Conservation (phyloP, 148 eudicot genomes). For the Selenicereus undatus region DNA sequence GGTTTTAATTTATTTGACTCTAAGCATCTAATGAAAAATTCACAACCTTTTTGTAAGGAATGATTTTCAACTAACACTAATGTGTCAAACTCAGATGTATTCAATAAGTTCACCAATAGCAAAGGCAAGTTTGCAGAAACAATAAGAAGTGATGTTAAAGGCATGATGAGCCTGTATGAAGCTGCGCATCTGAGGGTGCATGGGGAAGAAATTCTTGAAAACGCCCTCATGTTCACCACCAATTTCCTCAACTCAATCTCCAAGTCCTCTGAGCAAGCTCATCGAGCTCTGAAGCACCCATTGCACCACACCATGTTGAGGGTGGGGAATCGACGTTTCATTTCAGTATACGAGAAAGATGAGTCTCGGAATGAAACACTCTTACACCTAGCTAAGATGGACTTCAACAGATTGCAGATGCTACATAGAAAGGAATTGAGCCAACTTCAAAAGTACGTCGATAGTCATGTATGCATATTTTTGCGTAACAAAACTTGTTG, state of each 20-base stretch:
- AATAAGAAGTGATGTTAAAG: neutral
- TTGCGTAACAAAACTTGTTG: too few species aligned
- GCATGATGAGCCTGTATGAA: neutral
- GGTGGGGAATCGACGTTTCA: neutral
- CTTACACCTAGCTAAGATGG: too few species aligned
- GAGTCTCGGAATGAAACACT: too few species aligned
- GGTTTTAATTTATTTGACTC: too few species aligned
- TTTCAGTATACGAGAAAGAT: neutral
- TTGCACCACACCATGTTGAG: neutral
- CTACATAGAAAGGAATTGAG: neutral
- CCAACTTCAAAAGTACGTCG: neutral
- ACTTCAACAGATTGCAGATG: neutral
- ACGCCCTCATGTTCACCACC: neutral
- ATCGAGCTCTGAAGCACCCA: neutral
- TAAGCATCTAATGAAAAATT: too few species aligned
- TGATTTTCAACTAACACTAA: too few species aligned
- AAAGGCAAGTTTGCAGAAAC: neutral
- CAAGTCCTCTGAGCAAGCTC: neutral
- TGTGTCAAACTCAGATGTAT: neutral
- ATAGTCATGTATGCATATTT: too few species aligned
- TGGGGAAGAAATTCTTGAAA: neutral
- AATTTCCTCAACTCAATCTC: neutral
- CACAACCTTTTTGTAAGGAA: too few species aligned
- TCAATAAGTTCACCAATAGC: neutral
- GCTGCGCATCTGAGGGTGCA: neutral